A percentile compares a stretch with the other conserved stretches of the same genome.
These are phyloP conservation scores for Endothia cerciana DNA, from an alignment of 2,329 filamentous ascomycete genomes.

Conservation along the genomic window DNA sequence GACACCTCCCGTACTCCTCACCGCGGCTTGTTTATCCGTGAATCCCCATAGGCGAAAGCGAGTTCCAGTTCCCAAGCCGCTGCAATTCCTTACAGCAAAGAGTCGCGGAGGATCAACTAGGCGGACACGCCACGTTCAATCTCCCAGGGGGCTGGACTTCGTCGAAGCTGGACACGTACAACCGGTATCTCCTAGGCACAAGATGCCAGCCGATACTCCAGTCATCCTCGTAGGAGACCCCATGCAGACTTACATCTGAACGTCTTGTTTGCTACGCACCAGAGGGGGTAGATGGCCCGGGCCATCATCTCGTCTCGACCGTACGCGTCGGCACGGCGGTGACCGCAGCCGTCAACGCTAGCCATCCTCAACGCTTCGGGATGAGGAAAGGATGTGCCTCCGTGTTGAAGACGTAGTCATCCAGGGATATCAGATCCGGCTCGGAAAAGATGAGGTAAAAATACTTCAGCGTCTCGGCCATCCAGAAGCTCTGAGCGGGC, in stretches of 20 bases:
- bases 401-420: conserved; percentile 70
- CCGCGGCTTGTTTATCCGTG: not conserved
- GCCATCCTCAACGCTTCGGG: conserved; percentile 26
- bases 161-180: too few species aligned
- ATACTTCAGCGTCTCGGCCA: conserved; percentile 78
- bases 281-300: too few species aligned
- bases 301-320: not conserved
- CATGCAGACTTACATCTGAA: too few species aligned
- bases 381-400: conserved; percentile 55
- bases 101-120: not conserved
- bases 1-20: not conserved
- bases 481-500: conserved; percentile 62
- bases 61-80: not conserved
- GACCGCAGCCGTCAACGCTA: not conserved
- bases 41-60: not conserved
- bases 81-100: not conserved
- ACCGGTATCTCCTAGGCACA: too few species aligned
- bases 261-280: too few species aligned
- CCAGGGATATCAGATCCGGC: conserved; percentile 64
- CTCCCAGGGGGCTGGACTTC: too few species aligned
- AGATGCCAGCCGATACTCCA: too few species aligned
- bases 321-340: not conserved
- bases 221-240: too few species aligned
- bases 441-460: conserved; percentile 75
- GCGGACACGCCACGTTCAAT: not conserved